Evolutionary conservation across 768 basidiomycete genomes (phyloP).

Genomic region (Russula dissimulans): DNA sequence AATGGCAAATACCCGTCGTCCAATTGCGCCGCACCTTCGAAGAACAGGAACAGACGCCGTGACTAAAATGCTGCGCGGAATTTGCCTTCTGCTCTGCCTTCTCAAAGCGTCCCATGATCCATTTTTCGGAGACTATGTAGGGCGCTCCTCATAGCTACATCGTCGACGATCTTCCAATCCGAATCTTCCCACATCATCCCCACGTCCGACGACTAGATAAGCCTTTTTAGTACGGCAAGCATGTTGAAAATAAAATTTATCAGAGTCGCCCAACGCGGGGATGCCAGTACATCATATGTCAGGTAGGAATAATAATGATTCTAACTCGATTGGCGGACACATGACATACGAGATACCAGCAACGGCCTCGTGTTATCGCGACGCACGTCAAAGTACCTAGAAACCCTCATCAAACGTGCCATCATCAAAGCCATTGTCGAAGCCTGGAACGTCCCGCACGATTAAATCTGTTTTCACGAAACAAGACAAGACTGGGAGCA

Average conservation of each 20-base stretch:
- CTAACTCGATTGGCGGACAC: background rate
- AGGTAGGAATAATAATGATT: background rate
- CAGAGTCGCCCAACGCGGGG: background rate
- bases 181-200: background rate
- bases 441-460: slow-evolving; percentile 24
- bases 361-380: background rate
- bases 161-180: background rate
- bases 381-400: slow-evolving; percentile 12
- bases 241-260: slow-evolving; percentile 1
- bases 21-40: background rate
- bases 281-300: background rate
- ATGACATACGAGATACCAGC: background rate
- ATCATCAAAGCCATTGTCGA: slow-evolving; percentile 20
- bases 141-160: background rate
- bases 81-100: background rate
- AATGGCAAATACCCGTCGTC: background rate
- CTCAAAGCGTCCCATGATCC: slow-evolving; percentile 9
- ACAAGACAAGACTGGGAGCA: background rate
- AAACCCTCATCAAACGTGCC: slow-evolving; percentile 19
- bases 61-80: slow-evolving; percentile 4
- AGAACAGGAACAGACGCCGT: background rate
- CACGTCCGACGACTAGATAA: background rate
- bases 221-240: background rate
- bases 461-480: slow-evolving; percentile 10
- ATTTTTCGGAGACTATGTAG: background rate